Percentiles rank a stretch among this genome's conserved stretches.
These are phyloP conservation scores for Spiraea crenata DNA, from an alignment of 331 rosid genomes.

Conservation along the genomic window DNA sequence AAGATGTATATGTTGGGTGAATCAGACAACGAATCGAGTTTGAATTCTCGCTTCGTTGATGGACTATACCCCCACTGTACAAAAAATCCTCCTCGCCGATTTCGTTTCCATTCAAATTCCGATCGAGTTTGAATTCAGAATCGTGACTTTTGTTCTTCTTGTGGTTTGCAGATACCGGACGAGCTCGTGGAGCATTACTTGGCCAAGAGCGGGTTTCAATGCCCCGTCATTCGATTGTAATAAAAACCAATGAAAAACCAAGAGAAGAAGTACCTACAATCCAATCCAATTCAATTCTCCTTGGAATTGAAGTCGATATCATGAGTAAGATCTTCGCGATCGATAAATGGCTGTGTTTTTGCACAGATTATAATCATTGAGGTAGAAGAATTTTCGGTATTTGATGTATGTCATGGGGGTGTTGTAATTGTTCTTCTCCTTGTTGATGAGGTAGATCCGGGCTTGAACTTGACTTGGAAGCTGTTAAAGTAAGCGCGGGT, in stretches of 20 bases:
- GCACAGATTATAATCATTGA: not conserved
- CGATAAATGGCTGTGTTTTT: too few relatives aligned
- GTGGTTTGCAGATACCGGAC: constrained; percentile 66
- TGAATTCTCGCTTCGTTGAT: constrained; percentile 72
- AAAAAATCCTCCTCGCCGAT: not conserved
- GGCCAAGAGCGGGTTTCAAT: constrained; percentile 85
- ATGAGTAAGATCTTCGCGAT: too few relatives aligned
- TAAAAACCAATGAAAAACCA: too few relatives aligned
- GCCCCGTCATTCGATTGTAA: constrained; percentile 90
- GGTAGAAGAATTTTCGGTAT: not conserved
- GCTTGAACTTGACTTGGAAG: too few relatives aligned
- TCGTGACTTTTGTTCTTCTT: not conserved
- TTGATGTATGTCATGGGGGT: constrained; percentile 15
- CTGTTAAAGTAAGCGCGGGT: too few relatives aligned
- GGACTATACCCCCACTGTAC: constrained; percentile 88
- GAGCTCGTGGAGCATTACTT: constrained; percentile 95
- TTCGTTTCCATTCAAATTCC: not conserved
- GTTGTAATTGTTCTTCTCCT: too few relatives aligned
- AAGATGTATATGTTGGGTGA: too few relatives aligned
- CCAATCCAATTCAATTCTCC: too few relatives aligned
- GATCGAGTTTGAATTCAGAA: not conserved
- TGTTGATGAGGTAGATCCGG: too few relatives aligned
- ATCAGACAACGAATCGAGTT: too few relatives aligned
- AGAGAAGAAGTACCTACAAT: too few relatives aligned
- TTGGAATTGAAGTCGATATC: constrained; percentile 2